Evolutionary conservation across 179 eudicot genomes (phyloP), one percentile per base, ranked within the genome.

Genomic region (Patellifolia procumbens): DNA sequence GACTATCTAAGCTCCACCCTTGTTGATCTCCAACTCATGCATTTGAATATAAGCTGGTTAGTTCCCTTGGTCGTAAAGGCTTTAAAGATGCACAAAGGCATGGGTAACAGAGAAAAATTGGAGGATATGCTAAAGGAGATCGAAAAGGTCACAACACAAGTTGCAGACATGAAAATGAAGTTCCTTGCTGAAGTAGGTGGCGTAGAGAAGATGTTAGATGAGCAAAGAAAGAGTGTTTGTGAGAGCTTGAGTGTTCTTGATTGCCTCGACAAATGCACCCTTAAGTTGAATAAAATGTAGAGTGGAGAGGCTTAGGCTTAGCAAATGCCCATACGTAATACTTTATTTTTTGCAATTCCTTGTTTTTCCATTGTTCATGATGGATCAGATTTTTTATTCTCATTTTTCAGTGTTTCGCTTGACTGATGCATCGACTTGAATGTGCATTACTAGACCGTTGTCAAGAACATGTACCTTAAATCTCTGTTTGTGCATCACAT

Each of bases 21-120:
- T 1, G 9, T 4, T 15, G 73, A 78, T 63, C 81, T 78, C 17
- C 66, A 32, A 48, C 59, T 6, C 11, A 20, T 72, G 76, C 51
- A 8, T 6, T 43, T 73, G 3, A 34, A 62, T 6, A 43, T 62
- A 19, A 32, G 22, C 6, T 34, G 67, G 67, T 62, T 62, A 20
- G 67, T 1, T 32, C 24, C 67, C 22, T 32, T 43, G 17, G 42
- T 62, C 16, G 24, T 1, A 19, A 62, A 62, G 67, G 67, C 43
- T 62, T 31, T 62, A 16, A 1, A 34, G 3, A 4, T 62, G 43
- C 42, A 34, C 43, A 62, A 62, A 34, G 22, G 19, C 13, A 17
- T 62, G 19, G 19, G 37, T 15, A 60, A 4, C 0, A 28, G 35
- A 12, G 17, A 11, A 28, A 1, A 13, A 31, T 9, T 60, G 35